Base-by-base conservation (phyloP, 2,329 filamentous ascomycete genomes). In the Fusarium solani-melongenae region DNA sequence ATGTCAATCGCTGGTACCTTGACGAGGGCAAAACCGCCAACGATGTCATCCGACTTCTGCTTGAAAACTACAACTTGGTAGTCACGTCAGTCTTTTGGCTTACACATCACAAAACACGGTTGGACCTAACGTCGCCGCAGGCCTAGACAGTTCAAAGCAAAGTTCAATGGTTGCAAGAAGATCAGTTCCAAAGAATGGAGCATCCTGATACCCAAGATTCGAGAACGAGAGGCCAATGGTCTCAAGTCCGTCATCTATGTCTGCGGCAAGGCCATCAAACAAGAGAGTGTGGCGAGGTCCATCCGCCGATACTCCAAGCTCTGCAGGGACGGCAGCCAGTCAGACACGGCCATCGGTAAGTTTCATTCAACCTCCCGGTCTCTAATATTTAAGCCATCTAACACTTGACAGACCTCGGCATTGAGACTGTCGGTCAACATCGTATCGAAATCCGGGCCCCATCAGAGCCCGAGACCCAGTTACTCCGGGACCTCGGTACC, bases 191-290 rank as follows among this genome's bases (percentile, higher is more conserved):
- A 57, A 1, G 66, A 68, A 56, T 68, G 66, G 62, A 56, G 36
- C 14, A 57, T 49, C 7, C n/a, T 68, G n/a, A 68, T 65, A n/a
- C 33, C 33, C 9, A 57, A 55, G 15, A 27, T 65, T n/a, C 62
- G 46, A 39, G 41, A 61, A 20, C 62, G 66, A 31, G 22, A 57
- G 15, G 29, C 38, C 6, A 12, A 57, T 1, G 29, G 31, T 3
- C 59, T 33, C 36, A n/a, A 33, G 12, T 65, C 57, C 17, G 22
- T 44, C 10, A 27, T 67, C 11, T 64, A 67, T 8, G 8, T 64
- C 5, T n/a, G 29, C 3, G 53, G 53, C 15, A 55, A 22, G 8
- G n/a, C 51, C 7, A 2, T 55, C 8, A 31, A 5, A 29, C 46
- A 29, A 2, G 27, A 51, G 27, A 51, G 17, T 20, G 1, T 51